Conservation (phyloP, 2,329 filamentous ascomycete species). For the Verticillium isaacii region DNA sequence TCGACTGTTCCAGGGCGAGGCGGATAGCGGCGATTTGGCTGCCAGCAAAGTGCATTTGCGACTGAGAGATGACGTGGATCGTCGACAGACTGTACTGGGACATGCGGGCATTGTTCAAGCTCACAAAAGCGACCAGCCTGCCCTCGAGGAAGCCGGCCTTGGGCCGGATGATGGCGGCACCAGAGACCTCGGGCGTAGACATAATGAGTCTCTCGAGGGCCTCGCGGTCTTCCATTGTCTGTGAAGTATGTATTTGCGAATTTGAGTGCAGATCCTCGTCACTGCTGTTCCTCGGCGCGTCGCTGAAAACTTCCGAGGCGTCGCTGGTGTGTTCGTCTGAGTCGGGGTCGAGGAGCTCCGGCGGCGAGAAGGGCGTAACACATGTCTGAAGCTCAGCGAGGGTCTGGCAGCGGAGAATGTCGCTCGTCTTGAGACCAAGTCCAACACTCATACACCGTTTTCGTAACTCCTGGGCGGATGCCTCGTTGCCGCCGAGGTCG, state of each 20-base stretch:
- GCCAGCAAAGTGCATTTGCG: slow-evolving; percentile 34
- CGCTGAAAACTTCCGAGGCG: slow-evolving; percentile 4
- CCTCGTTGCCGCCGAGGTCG: slow-evolving; percentile 36
- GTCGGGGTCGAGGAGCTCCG: not conserved
- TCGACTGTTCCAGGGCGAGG: slow-evolving; percentile 20
- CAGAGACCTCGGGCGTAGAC: slow-evolving; percentile 33
- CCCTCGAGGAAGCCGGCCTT: slow-evolving; percentile 46
- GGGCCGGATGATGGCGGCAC: slow-evolving; percentile 38
- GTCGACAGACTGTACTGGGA: slow-evolving; percentile 18
- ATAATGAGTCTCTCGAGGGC: slow-evolving; percentile 30
- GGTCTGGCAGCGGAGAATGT: slow-evolving; percentile 37
- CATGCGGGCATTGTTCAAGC: slow-evolving; percentile 26
- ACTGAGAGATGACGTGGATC: slow-evolving; percentile 28
- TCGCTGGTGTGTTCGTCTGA: slow-evolving; percentile 1
- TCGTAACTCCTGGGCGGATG: slow-evolving; percentile 26
- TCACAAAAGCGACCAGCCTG: slow-evolving; percentile 42
- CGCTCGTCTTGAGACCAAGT: slow-evolving; percentile 28
- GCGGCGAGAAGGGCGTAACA: slow-evolving; percentile 21
- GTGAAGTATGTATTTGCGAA: not conserved
- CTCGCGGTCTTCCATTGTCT: slow-evolving; percentile 6
- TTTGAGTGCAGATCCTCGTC: not conserved
- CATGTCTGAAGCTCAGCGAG: slow-evolving; percentile 40
- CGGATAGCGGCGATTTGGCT: slow-evolving; percentile 35
- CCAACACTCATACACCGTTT: slow-evolving; percentile 29
- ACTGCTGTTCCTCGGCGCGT: not conserved